These are phyloP conservation scores for Leishmania arabica DNA, from an alignment of 208 protist genomes.

Conservation along the genomic window DNA sequence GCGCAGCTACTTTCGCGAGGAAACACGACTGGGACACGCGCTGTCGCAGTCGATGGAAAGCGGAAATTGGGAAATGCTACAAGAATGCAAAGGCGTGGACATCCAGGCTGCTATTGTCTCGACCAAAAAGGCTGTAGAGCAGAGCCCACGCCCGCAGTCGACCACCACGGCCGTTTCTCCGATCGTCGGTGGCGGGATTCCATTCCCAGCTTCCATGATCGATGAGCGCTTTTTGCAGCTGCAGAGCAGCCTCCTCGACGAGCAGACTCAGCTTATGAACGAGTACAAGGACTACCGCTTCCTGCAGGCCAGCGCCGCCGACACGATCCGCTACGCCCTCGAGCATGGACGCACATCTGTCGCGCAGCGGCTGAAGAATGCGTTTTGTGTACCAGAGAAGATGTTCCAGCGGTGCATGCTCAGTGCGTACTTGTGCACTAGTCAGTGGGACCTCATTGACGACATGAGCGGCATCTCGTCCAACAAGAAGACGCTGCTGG, in stretches of 20 bases:
- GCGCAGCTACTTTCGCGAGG: conserved; percentile 55
- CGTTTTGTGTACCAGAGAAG: conserved; percentile 71
- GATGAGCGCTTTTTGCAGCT: conserved; percentile 29
- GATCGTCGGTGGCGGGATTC: conserved; percentile 21
- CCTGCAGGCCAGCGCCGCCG: conserved; percentile 59
- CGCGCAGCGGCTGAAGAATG: conserved; percentile 57
- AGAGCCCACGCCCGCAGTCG: conserved; percentile 13
- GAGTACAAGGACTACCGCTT: conserved; percentile 76
- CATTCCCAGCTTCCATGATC: conserved; percentile 24
- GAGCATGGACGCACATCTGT: conserved; percentile 55
- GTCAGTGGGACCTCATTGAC: conserved; percentile 79
- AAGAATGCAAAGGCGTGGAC: conserved; percentile 54
- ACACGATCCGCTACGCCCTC: conserved; percentile 61
- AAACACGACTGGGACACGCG: conserved; percentile 29
- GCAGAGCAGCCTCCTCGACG: conserved; percentile 48
- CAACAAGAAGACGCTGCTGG: conserved; percentile 49
- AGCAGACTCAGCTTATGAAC: conserved; percentile 68
- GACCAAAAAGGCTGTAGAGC: conserved; percentile 30
- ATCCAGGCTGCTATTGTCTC: conserved; percentile 44
- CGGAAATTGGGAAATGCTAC: conserved; percentile 59
- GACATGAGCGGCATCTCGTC: conserved; percentile 43
- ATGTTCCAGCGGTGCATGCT: conserved; percentile 76
- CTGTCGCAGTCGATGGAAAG: conserved; percentile 31
- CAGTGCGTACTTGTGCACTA: conserved; percentile 54
- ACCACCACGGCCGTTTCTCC: conserved; percentile 27